Percentiles rank a stretch among this genome's conserved stretches.
Evolutionary conservation across 345 rosid species (phyloP).

Genomic region (Physaria fendleri): DNA sequence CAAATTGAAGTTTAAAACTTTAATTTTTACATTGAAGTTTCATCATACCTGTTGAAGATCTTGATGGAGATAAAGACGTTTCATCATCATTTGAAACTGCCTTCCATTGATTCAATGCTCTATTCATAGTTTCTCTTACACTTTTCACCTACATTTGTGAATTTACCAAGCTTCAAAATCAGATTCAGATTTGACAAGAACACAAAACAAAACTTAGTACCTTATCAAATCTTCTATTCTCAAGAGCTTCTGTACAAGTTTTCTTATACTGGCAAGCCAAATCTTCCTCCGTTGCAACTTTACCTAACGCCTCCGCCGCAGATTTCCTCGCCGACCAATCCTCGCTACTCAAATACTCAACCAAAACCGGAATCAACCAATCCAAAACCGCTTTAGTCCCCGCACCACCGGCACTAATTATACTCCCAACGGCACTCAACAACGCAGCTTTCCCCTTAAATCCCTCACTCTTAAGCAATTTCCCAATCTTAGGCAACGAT

Average conservation of each 20-base stretch:
- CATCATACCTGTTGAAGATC: slow-evolving; percentile 29
- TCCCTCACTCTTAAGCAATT: slow-evolving; percentile 57
- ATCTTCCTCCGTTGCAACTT: slow-evolving; percentile 57
- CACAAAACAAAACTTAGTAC: slow-evolving; percentile 31
- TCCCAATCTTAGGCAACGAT: slow-evolving; percentile 68
- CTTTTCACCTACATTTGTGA: slow-evolving; percentile 51
- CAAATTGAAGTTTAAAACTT: not conserved
- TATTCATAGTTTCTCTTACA: slow-evolving; percentile 86
- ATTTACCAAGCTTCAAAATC: not conserved
- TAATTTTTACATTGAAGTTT: too few species aligned
- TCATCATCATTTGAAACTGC: slow-evolving; percentile 51
- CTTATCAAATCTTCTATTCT: slow-evolving; percentile 83
- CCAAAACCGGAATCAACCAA: slow-evolving; percentile 70
- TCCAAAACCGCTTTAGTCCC: slow-evolving; percentile 51
- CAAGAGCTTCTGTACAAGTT: slow-evolving; percentile 48
- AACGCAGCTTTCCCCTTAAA: slow-evolving; percentile 71
- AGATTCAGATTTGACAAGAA: not conserved
- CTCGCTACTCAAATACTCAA: too few species aligned
- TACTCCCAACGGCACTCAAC: slow-evolving; percentile 62
- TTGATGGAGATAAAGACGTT: slow-evolving; percentile 28
- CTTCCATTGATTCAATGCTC: slow-evolving; percentile 69
- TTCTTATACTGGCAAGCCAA: slow-evolving; percentile 48
- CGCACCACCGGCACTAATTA: slow-evolving; percentile 61
- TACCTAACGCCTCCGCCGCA: slow-evolving; percentile 84
- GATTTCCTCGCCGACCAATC: slow-evolving; percentile 93